Conservation (phyloP, 139 green algal species). For the Zygnema cylindricum region DNA sequence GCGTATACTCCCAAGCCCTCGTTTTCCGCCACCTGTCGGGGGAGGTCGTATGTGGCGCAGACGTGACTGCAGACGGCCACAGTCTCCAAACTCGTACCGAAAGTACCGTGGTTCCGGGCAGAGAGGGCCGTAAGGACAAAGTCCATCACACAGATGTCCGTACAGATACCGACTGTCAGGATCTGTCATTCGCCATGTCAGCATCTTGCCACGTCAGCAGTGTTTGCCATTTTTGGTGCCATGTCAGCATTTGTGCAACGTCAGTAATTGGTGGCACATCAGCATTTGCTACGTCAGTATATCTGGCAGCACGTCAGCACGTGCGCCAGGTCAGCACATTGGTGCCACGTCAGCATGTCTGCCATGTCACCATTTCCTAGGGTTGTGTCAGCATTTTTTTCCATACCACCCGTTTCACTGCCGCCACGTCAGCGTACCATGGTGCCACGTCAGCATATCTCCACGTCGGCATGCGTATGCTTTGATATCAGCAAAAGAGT, state of each 20-base stretch:
- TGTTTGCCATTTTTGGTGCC: neutral
- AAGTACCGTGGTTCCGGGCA: slow-evolving; percentile 52
- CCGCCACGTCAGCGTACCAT: no score
- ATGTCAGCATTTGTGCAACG: neutral
- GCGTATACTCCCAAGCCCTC: slow-evolving; percentile 8
- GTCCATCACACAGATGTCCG: slow-evolving; percentile 60
- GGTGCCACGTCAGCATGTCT: no score
- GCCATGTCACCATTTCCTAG: no score
- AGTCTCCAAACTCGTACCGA: slow-evolving; percentile 20
- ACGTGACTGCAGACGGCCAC: slow-evolving; percentile 27
- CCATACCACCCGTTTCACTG: no score
- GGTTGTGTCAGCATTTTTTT: no score
- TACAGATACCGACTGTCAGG: slow-evolving; percentile 56
- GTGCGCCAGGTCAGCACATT: no score
- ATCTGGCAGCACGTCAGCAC: no score
- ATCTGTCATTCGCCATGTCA: slow-evolving; percentile 41
- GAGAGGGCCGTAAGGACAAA: slow-evolving; percentile 57
- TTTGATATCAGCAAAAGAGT: no score
- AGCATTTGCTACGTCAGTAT: no score
- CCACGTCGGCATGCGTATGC: no score
- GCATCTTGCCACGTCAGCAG: no score
- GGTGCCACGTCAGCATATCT: no score
- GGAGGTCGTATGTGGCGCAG: slow-evolving; percentile 54
- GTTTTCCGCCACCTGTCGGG: slow-evolving; percentile 25
- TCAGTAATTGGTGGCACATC: neutral